Evolutionary conservation across 495 filamentous ascomycete species (phyloP), one percentile per base, ranked within the genome.

Genomic region (Penicillium desertorum): DNA sequence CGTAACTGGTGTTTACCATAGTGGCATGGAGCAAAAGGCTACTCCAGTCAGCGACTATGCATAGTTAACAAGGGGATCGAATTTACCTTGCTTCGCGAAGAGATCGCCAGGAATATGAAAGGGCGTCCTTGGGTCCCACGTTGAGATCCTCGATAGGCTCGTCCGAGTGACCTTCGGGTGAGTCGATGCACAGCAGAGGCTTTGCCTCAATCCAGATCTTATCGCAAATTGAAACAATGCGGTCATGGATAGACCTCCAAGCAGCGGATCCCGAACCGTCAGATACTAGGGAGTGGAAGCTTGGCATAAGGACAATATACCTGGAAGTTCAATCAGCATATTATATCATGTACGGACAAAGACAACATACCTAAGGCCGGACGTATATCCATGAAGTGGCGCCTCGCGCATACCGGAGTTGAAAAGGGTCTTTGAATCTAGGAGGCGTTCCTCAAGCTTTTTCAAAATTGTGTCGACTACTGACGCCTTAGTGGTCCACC

Each of bases 41-140:
- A 81, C 74, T n/a, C 59, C 80, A 82, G 41, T 57, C 41, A 69
- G 65, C 45, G 57, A 53, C 14, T n/a, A 45, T 27, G 27, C 14
- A 16, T 43, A 19, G 10, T 8, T 8, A 19, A 48, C 22, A 12
- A 19, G 23, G 0, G 16, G 4, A 14, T 11, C 19, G 11, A 17
- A 50, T 71, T 37, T 74, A 92, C 89, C 88, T 96, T 20, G 92
- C 89, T 67, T 98, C 94, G 51, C 95, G 92, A 20, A 97, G 76
- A 0, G 90, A 91, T 62, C 94, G 83, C 83, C 96, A 98, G 43
- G 88, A 93, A 65, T 96, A 98, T 30, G 91, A 96, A 45, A 98
- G 75, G 32, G 92, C 77, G 64, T 93, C 90, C 65, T 97, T 96
- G 0, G 92, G 92, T 22, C 79, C 80, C 7, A 85, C 63, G 45